These are phyloP conservation scores for Kalanchoe fedtschenkoi DNA, from an alignment of 164 flowering plant species.

Conservation along the genomic window DNA sequence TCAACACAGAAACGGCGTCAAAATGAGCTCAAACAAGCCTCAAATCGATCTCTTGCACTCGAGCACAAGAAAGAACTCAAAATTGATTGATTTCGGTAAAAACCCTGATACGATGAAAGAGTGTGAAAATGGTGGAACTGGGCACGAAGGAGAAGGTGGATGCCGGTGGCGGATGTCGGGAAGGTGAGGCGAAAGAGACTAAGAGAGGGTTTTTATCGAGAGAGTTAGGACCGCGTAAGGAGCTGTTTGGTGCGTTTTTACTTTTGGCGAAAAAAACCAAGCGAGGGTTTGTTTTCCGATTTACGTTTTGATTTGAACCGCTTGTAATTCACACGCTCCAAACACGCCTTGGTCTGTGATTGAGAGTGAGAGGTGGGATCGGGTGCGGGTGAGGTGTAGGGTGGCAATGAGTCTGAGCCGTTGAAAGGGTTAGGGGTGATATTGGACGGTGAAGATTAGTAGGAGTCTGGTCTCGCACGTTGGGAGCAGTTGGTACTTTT, in stretches of 20 bases:
- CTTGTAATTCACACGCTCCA: neutral
- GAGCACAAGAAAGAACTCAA: neutral
- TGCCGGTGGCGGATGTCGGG: neutral
- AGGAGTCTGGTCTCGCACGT: neutral
- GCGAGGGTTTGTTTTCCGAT: neutral
- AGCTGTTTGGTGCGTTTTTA: neutral
- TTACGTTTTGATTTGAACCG: neutral
- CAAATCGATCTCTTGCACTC: neutral
- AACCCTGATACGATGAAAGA: neutral
- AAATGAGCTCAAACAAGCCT: neutral
- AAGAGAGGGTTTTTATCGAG: neutral
- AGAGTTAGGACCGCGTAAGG: neutral
- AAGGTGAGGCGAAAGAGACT: no score
- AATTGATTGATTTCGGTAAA: neutral
- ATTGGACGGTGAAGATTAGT: neutral
- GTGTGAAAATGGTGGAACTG: neutral
- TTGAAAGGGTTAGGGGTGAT: neutral
- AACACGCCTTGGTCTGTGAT: no score
- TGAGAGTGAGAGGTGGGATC: neutral
- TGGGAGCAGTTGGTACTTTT: slow-evolving; percentile 1
- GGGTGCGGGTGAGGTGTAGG: neutral
- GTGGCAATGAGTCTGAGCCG: neutral
- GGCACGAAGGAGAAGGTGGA: neutral
- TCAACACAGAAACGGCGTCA: neutral
- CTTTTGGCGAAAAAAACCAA: neutral